Evolutionary conservation across 305 asterid species (phyloP), one percentile per base, ranked within the genome.

Genomic region (Striga hermonthica): DNA sequence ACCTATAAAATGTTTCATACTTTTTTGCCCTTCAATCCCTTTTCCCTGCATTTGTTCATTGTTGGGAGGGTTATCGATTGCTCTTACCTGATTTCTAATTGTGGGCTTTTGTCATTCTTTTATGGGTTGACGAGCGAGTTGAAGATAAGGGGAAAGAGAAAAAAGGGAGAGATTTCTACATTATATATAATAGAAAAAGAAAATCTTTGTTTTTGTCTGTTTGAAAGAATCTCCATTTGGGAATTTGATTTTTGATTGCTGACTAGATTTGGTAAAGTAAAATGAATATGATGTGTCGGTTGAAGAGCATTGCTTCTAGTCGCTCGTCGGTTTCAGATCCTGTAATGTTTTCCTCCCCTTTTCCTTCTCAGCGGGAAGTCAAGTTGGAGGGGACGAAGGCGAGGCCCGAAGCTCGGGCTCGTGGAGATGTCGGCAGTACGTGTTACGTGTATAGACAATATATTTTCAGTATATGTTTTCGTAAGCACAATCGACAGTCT

Each of bases 231-330:
- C 72, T 37, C 71, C 50, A 54, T 57, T 9, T 62, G 74, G 55
- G 73, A 39, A 35, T 71, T 69, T 36, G 45, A 55, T 68, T 71
- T 73, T 41, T 36, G 55, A 35, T 65, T n/a, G 72, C 14, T 43
- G 36, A 1, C 31, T 35, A 38, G 57, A 68, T 16, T 60, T 34
- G 40, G 69, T 45, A 34, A 63, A 15, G 59, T 48, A 78, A 72
- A 22, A 90, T 93, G 99, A 90, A 90, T 83, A 82, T 90, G 87
- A 90, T 93, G 98, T 97, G 99, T 59, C 83, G 99, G 83, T 83
- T 93, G 65, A 93, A 93, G 91, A 93, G 97, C 95, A 88, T 93
- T 86, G 87, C 99, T 76, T 93, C 97, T 4, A 96, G 97, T 47
- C 96, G 99, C 38, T 76, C 97, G 64, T 90, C 99, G 71, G 82